Evolutionary conservation across 352 stramenopile genomes (phyloP).

Genomic region (Halophytophthora batemanensis): DNA sequence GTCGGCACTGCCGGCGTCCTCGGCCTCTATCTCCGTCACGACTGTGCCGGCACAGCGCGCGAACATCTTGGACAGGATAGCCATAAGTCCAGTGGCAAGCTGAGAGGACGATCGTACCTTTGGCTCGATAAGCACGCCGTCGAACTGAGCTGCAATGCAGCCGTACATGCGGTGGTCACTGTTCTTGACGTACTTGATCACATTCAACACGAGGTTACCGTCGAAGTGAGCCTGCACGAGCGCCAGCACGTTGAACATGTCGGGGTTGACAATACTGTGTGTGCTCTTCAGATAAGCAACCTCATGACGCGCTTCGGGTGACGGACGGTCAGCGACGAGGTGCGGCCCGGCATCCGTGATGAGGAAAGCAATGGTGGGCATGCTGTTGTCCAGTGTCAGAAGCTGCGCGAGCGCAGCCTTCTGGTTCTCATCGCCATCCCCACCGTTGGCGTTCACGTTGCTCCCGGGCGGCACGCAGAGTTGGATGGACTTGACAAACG

Average conservation of each 20-base stretch:
- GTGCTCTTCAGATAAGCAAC: conserved; percentile 40
- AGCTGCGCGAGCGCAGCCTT: conserved; percentile 60
- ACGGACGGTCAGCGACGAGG: conserved; percentile 29
- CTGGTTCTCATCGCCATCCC: conserved; percentile 65
- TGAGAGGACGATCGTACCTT: conserved; percentile 25
- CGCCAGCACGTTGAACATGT: conserved; percentile 52
- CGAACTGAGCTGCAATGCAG: conserved; percentile 53
- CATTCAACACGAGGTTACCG: conserved; percentile 48
- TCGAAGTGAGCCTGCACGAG: conserved; percentile 50
- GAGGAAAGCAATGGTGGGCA: conserved; percentile 63
- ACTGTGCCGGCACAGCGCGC: conserved; percentile 21
- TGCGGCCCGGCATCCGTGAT: conserved; percentile 65
- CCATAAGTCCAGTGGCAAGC: conserved; percentile 45
- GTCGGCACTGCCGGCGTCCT: conserved; percentile 1
- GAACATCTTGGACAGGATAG: conserved; percentile 59
- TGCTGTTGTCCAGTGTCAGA: conserved; percentile 38
- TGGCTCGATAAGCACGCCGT: conserved; percentile 58
- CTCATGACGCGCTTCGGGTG: conserved; percentile 38
- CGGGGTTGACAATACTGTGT: conserved; percentile 41
- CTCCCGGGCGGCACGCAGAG: conserved; percentile 43
- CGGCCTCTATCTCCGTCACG: conserved; percentile 5
- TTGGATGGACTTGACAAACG: conserved; percentile 38
- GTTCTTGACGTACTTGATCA: conserved; percentile 64
- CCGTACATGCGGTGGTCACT: conserved; percentile 53
- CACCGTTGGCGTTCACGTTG: conserved; percentile 38